These are phyloP conservation scores for Lentinula sp. DNA, from an alignment of 768 basidiomycete genomes.

Conservation along the genomic window DNA sequence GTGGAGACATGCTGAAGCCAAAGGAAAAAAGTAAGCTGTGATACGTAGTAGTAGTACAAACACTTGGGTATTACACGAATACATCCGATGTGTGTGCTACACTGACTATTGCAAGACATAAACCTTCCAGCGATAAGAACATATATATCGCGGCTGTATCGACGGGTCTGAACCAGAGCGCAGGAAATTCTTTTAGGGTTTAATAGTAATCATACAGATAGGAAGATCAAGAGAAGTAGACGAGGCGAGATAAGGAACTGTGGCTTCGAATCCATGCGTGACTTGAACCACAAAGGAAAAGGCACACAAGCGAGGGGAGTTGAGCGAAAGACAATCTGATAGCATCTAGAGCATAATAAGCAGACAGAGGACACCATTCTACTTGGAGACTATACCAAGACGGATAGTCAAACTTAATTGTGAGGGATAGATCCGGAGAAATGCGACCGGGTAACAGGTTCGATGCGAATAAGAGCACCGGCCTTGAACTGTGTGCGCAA, in stretches of 20 bases:
- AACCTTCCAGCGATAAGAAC: too few species aligned
- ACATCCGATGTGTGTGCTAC: too few species aligned
- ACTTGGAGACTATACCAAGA: background rate
- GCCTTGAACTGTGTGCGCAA: background rate
- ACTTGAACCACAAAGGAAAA: background rate
- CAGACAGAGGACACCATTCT: background rate
- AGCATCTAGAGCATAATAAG: background rate
- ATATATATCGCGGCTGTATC: too few species aligned
- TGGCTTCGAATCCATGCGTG: too few species aligned
- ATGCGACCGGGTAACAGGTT: background rate
- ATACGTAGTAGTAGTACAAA: background rate
- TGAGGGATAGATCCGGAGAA: background rate
- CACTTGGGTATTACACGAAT: too few species aligned
- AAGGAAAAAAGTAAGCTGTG: background rate
- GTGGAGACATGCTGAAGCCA: background rate
- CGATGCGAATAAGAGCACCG: background rate
- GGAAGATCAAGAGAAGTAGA: too few species aligned
- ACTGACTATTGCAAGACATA: too few species aligned
- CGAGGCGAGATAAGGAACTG: too few species aligned
- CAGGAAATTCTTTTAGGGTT: too few species aligned
- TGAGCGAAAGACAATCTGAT: background rate
- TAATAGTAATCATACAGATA: too few species aligned
- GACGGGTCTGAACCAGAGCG: too few species aligned
- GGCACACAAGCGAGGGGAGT: background rate
- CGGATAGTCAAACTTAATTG: background rate